phyloP scores from a whole-genome alignment of 352 stramenopile genomes.

The Phytophthora quininea region DNA sequence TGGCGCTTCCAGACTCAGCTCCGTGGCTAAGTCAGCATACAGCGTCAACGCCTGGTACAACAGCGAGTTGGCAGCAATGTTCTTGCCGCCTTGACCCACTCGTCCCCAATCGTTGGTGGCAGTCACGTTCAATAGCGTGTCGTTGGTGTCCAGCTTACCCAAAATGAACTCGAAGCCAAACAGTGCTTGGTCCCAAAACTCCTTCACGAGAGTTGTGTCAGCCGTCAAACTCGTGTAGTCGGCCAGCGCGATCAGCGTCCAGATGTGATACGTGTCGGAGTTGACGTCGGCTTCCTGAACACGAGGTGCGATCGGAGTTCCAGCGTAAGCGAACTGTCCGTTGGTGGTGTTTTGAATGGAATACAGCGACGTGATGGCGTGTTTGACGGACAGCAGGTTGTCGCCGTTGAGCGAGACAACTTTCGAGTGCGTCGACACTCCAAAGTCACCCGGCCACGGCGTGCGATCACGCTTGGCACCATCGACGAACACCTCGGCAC shows the following conservation, averaged over 20 bases:
- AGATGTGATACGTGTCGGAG: slow-evolving; percentile 49
- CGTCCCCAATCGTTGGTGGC: slow-evolving; percentile 33
- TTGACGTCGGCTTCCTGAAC: slow-evolving; percentile 21
- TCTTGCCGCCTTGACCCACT: slow-evolving; percentile 41
- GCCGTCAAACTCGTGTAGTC: slow-evolving; percentile 34
- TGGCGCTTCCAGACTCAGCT: slow-evolving; percentile 11
- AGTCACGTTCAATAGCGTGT: slow-evolving; percentile 36
- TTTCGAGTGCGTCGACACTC: slow-evolving; percentile 33
- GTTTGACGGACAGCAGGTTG: slow-evolving; percentile 34
- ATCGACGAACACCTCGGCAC: slow-evolving; percentile 42
- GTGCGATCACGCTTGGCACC: slow-evolving; percentile 45
- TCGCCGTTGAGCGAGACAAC: slow-evolving; percentile 34
- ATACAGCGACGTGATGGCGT: slow-evolving; percentile 37
- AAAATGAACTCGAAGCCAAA: slow-evolving; percentile 39
- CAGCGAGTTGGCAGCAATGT: slow-evolving; percentile 38
- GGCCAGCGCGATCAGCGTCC: slow-evolving; percentile 40
- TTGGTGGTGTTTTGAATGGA: slow-evolving; percentile 33
- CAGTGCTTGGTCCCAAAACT: slow-evolving; percentile 30
- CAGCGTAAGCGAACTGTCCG: slow-evolving; percentile 38
- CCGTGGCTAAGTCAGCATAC: slow-evolving; percentile 16
- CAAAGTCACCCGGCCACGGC: slow-evolving; percentile 42
- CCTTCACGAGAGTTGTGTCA: slow-evolving; percentile 17
- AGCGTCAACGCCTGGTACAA: slow-evolving; percentile 33
- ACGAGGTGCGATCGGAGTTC: slow-evolving; percentile 29
- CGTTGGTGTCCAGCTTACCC: slow-evolving; percentile 24